Conservation (phyloP, 2,329 filamentous ascomycete genomes). For the Monosporascus sp. region DNA sequence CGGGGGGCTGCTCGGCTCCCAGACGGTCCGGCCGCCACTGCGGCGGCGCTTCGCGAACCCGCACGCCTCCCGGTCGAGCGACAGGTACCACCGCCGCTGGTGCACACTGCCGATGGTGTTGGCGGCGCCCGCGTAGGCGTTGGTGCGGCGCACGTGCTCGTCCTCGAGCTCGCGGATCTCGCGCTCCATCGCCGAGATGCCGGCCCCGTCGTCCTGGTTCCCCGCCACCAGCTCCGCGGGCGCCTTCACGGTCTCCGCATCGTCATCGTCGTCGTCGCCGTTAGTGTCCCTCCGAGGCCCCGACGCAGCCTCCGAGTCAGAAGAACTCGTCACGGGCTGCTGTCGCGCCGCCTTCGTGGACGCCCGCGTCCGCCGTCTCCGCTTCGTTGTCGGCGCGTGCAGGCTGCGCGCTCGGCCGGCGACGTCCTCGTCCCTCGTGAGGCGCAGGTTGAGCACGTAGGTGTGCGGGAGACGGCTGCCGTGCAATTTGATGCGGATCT, state of each 20-base stretch:
- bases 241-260: conserved; percentile 14
- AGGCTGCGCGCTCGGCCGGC: conserved; percentile 21
- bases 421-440: conserved; percentile 39
- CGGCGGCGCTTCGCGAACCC: conserved; percentile 45
- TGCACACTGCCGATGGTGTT: conserved; percentile 64
- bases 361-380: conserved; percentile 20
- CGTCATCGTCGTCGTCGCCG: conserved; percentile 9
- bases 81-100: conserved; percentile 62
- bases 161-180: conserved; percentile 43
- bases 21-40: conserved; percentile 15
- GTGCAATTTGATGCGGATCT: conserved; percentile 51
- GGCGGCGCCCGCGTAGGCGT: conserved; percentile 60
- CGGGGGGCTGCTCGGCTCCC: conserved; percentile 7
- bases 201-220: neutral
- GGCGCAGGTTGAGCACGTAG: conserved; percentile 50
- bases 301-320: conserved; percentile 4
- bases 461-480: conserved; percentile 46
- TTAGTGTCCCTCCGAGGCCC: conserved; percentile 2
- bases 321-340: conserved; percentile 3
- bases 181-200: conserved; percentile 31
- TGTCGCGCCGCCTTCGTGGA: conserved; percentile 6
- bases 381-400: conserved; percentile 14
- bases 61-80: conserved; percentile 52
- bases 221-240: conserved; percentile 6
- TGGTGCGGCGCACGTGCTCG: conserved; percentile 49